A percentile compares a stretch with the other conserved stretches of the same genome.
phyloP scores from a whole-genome alignment of 2,329 filamentous ascomycete genomes.

The Tolypocladium cylindrosporum region DNA sequence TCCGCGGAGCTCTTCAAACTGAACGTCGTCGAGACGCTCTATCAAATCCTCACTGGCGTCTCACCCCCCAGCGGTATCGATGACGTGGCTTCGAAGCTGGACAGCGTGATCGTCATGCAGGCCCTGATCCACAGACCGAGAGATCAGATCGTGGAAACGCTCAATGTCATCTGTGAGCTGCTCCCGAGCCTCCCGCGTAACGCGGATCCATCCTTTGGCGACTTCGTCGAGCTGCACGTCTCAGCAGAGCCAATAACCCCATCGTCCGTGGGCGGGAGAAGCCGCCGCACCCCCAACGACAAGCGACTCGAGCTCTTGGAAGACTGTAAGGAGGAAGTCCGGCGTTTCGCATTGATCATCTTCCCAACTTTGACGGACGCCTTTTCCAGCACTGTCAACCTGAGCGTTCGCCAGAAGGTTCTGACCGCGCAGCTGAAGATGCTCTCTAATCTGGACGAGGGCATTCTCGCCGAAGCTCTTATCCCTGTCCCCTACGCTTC shows the following conservation, averaged over 20 bases:
- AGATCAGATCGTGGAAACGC: conserved; percentile 92
- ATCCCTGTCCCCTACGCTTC: conserved; percentile 89
- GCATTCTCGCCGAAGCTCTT: conserved; percentile 76
- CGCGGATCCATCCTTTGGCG: conserved; percentile 30
- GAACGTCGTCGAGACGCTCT: conserved; percentile 93
- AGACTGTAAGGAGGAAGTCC: conserved; percentile 76
- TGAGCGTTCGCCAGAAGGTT: conserved; percentile 90
- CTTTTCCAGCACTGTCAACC: conserved; percentile 94
- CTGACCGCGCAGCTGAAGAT: conserved; percentile 95
- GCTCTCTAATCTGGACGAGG: conserved; percentile 84
- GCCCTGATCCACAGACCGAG: conserved; percentile 89
- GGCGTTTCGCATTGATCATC: conserved; percentile 84
- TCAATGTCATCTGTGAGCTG: conserved; percentile 95
- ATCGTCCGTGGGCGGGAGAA: conserved; percentile 20
- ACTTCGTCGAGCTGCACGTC: conserved; percentile 32
- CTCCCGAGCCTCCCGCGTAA: conserved; percentile 62
- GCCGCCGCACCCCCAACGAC: conserved; percentile 51
- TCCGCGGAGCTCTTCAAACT: conserved; percentile 90
- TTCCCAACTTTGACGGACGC: conserved; percentile 93
- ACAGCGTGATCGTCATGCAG: conserved; percentile 98
- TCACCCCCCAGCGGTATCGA: conserved; percentile 75
- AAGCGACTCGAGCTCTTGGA: conserved; percentile 74
- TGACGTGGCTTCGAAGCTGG: conserved; percentile 74
- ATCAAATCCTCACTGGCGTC: conserved; percentile 93
- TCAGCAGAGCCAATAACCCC: conserved; percentile 29